phyloP scores from a whole-genome alignment of 1,284 basidiomycete genomes.

The Sutorius eximius region DNA sequence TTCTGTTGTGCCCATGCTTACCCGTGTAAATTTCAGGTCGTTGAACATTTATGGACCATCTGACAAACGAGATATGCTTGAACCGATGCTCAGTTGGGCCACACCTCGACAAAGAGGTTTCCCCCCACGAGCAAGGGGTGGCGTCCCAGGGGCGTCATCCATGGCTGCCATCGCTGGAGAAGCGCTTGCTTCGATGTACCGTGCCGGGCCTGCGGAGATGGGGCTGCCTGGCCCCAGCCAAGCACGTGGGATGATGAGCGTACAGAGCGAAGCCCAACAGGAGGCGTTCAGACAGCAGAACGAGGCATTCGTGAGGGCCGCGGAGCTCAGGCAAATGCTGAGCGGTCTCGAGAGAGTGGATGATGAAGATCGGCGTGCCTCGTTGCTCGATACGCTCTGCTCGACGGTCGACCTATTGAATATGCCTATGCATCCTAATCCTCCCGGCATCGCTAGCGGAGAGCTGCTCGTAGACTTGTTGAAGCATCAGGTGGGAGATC shows the following conservation, averaged over 20 bases:
- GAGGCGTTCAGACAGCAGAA: conserved; percentile 48
- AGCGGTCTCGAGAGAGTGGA: conserved; percentile 72
- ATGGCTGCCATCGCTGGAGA: not conserved
- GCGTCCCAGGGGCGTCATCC: conserved; percentile 22
- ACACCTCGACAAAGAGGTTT: conserved; percentile 68
- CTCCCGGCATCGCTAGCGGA: conserved; percentile 65
- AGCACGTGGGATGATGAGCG: conserved; percentile 12
- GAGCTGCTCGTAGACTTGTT: conserved; percentile 70
- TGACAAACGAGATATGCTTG: conserved; percentile 58
- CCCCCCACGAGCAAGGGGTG: conserved; percentile 26
- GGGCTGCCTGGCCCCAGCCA: conserved; percentile 25
- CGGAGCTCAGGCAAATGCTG: conserved; percentile 65
- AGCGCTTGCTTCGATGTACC: not conserved
- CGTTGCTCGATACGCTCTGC: conserved; percentile 67
- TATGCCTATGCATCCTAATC: conserved; percentile 62
- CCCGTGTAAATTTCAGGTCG: conserved; percentile 42
- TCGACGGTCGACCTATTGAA: conserved; percentile 67
- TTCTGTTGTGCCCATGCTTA: conserved; percentile 4
- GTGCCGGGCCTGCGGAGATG: conserved; percentile 19
- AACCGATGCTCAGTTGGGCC: conserved; percentile 72
- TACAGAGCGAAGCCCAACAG: conserved; percentile 40
- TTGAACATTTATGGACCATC: conserved; percentile 71
- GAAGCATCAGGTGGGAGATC: conserved; percentile 67
- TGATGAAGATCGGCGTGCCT: conserved; percentile 70
- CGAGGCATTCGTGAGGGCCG: conserved; percentile 57